phyloP scores from a whole-genome alignment of 768 basidiomycete species.

The Fomitopsis serialis region DNA sequence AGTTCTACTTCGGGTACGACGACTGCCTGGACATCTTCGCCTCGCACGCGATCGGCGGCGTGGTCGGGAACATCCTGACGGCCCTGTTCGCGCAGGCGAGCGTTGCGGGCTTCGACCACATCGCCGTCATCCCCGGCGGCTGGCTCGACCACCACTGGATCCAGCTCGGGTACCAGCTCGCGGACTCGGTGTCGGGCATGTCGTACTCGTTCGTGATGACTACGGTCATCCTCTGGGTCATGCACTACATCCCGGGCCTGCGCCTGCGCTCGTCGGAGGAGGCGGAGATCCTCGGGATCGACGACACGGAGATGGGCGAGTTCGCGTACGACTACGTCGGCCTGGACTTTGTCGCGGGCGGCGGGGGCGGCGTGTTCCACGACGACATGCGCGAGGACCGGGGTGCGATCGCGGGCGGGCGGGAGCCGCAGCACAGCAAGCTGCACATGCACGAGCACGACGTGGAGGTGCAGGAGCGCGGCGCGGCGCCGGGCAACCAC shows the following conservation, averaged over 20 bases:
- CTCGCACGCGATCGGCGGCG: slow-evolving; percentile 71
- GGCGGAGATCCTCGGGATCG: slow-evolving; percentile 77
- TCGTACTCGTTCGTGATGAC: slow-evolving; percentile 75
- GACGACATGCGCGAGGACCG: slow-evolving; percentile 28
- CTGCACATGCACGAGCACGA: neutral
- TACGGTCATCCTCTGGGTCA: slow-evolving; percentile 81
- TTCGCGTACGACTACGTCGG: slow-evolving; percentile 50
- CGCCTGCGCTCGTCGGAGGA: slow-evolving; percentile 63
- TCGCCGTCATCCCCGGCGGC: slow-evolving; percentile 63
- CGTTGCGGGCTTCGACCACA: slow-evolving; percentile 71
- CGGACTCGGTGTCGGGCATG: slow-evolving; percentile 62
- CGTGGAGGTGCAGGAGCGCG: neutral
- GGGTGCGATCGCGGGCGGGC: slow-evolving; percentile 24
- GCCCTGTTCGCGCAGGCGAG: slow-evolving; percentile 82
- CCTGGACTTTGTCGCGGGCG: slow-evolving; percentile 29
- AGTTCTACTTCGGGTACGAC: slow-evolving; percentile 72
- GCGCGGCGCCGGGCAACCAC: neutral
- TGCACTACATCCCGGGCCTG: slow-evolving; percentile 83
- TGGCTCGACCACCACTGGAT: slow-evolving; percentile 82
- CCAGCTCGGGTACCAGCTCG: slow-evolving; percentile 85
- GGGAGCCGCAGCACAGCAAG: slow-evolving; percentile 30
- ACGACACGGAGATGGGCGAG: slow-evolving; percentile 63
- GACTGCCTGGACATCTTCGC: slow-evolving; percentile 91
- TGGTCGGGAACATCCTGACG: slow-evolving; percentile 76
- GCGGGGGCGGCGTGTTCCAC: slow-evolving; percentile 17